Evolutionary conservation across 2,329 filamentous ascomycete genomes (phyloP), one percentile per base, ranked within the genome.

Genomic region (Botrytis cinerea): DNA sequence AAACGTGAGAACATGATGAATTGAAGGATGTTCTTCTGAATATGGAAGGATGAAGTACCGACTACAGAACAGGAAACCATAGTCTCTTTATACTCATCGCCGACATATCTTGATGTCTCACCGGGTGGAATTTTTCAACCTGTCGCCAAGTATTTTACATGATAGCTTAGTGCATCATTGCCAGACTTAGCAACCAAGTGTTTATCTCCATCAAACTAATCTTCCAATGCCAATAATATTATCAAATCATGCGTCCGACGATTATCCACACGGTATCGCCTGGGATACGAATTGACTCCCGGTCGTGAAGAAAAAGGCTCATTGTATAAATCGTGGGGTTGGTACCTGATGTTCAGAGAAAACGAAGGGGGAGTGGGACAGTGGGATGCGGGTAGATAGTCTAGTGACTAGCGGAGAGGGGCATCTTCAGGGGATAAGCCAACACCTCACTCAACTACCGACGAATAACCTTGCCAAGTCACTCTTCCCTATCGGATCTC

Each of bases 1-100:
- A 74, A 20, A 43, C 32, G 46, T 40, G 45, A 40, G 35, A 71
- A 54, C 70, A 71, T 71, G n/a, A 45, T 57, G 66, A 57, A 28
- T 57, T 32, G 51, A 14, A 57, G 2, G 38, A 25, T 57, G 66
- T 57, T 43, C 48, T 69, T 43, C 35, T 68, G n/a, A 18, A 32
- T 25, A 14, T 18, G 6, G 66, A 57, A 45, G 10, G n/a, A 22
- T 45, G 48, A 43, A 6, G 18, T 32, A 35, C 48, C 16, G 38
- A 32, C 14, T 25, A 57, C n/a, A 32, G 22, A 25, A 32, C n/a
- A 38, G 22, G n/a, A 51, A 69, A 51, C 6, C 3, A 69, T 57
- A 14, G 43, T 43, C 18, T 35, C 35, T 69, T 57, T 69, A 69
- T 69, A 69, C 48, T 59, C 66, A 69, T 69, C 51, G 6, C 66